Evolutionary conservation across 148 eudicot species (phyloP), one percentile per base, ranked within the genome.

Genomic region (Hydrangea macrophylla): DNA sequence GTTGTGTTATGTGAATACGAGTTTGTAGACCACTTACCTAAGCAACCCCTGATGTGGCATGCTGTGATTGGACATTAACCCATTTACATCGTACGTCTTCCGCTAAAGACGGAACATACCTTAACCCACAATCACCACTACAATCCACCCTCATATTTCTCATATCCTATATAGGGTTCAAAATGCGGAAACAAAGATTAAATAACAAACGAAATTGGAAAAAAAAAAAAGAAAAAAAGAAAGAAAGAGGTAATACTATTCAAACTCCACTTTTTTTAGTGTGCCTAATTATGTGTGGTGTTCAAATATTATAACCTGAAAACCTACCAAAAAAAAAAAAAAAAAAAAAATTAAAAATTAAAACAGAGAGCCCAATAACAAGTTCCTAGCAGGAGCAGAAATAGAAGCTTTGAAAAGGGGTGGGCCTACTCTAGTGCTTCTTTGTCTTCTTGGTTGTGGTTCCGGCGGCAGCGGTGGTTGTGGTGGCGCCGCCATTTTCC

Each of bases 391-490:
- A 40, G 35, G 31, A 27, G 51, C 11, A 62, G 40, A 53, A 50
- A 5, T 32, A 40, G 40, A 60, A 60, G 28, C 54, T 36, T 36
- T 33, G 4, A 13, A 35, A 9, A 0, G 58, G 17, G 24, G 50
- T 4, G 0, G 15, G 56, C 40, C 35, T 64, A 22, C 27, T 17
- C 18, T 58, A 72, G 37, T 64, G 64, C 71, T 79, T 80, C 76
- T 50, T 80, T 6, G 58, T 70, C 64, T 75, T 74, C 78, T 78
- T 78, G 64, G 65, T 58, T 66, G 55, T 62, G 55, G 66, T 35
- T 58, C 32, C 5, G 71, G 28, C 15, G 74, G 24, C 5, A 55
- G 28, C 20, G 64, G 12, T 5, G 64, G 5, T 62, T 24, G 20
- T 11, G 18, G 45, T 0, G 23, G 54, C 31, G 25, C 42, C 61